Base-by-base conservation (phyloP, 2,329 filamentous ascomycete genomes). In the Calonectria hongkongensis region DNA sequence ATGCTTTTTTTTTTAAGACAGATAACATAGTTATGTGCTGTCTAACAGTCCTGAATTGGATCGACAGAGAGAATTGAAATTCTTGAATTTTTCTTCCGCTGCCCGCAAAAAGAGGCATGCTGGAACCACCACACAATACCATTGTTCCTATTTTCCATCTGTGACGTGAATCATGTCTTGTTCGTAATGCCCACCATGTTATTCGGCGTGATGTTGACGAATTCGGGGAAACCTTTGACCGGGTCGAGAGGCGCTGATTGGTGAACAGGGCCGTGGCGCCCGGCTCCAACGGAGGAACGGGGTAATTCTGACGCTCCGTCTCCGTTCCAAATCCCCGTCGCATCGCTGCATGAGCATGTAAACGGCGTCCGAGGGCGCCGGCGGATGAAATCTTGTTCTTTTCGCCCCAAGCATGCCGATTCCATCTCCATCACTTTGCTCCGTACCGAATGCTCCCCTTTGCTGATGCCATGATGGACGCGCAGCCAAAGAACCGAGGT, bases 401-500 rank as follows among this genome's bases (percentile, higher is more conserved):
- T 58, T 66, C 50, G 62, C 45, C 68, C 73, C 71, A 69, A 72
- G 74, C 58, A 75, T 76, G 71, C 65, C 50, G 64, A 12, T 28
- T 41, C 27, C 12, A 25, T 21, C 56, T 45, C 60, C 45, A 64
- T 65, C 67, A 54, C 75, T 79, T 68, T 73, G 50, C 58, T 76
- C 73, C 76, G 73, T 76, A 68, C 51, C 58, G 64, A 74, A 67
- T 67, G 56, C 65, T 21, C 21, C 69, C 43, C 71, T 60, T 41
- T 54, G 43, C 58, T 33, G 70, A 69, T 77, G 73, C 70, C 74
- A 75, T 68, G 51, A 80, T 80, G 78, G 78, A 70, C 62, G 64
- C 69, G 65, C 77, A 83, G 69, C 68, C 76, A 16, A 78, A 79
- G 56, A 82, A 81, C 75, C 87, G 85, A 73, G 87, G 87, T 15